Conservation (phyloP, 495 filamentous ascomycete genomes). For the Penicillium coprophilum region DNA sequence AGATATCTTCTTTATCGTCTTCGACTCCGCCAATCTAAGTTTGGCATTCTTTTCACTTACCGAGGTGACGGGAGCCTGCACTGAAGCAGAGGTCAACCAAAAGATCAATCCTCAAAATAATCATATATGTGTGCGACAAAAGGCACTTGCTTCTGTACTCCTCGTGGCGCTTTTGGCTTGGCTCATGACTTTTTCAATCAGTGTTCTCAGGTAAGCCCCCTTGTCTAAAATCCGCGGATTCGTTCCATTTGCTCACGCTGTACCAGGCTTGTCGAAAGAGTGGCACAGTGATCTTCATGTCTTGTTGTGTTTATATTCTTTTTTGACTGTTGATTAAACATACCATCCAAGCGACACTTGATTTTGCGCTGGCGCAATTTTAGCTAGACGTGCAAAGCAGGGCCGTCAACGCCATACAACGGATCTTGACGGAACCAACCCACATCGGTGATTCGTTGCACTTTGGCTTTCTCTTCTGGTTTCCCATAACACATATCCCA, state of each 20-base stretch:
- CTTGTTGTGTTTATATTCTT: background rate
- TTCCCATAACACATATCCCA: conserved; percentile 74
- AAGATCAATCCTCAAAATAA: conserved; percentile 40
- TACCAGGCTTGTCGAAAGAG: conserved; percentile 66
- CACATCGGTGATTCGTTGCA: conserved; percentile 45
- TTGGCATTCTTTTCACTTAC: conserved; percentile 82
- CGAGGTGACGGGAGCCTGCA: conserved; percentile 66
- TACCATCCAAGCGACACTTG: background rate
- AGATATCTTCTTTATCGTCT: conserved; percentile 94
- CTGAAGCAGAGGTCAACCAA: conserved; percentile 39
- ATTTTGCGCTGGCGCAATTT: background rate
- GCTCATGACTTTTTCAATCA: conserved; percentile 86
- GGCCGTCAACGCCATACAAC: conserved; percentile 58
- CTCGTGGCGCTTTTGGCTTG: conserved; percentile 83
- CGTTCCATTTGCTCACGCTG: conserved; percentile 11
- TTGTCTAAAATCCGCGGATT: conserved; percentile 9
- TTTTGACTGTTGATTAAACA: conserved; percentile 5
- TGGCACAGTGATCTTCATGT: conserved; percentile 42
- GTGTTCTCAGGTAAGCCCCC: conserved; percentile 67
- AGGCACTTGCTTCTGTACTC: conserved; percentile 75
- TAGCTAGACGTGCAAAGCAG: conserved; percentile 41
- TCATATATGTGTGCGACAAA: conserved; percentile 66
- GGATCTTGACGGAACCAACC: conserved; percentile 61
- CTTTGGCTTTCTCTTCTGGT: conserved; percentile 50
- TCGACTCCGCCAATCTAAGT: conserved; percentile 87